phyloP scores from a whole-genome alignment of 2,329 filamentous ascomycete genomes.

The Calonectria hongkongensis region DNA sequence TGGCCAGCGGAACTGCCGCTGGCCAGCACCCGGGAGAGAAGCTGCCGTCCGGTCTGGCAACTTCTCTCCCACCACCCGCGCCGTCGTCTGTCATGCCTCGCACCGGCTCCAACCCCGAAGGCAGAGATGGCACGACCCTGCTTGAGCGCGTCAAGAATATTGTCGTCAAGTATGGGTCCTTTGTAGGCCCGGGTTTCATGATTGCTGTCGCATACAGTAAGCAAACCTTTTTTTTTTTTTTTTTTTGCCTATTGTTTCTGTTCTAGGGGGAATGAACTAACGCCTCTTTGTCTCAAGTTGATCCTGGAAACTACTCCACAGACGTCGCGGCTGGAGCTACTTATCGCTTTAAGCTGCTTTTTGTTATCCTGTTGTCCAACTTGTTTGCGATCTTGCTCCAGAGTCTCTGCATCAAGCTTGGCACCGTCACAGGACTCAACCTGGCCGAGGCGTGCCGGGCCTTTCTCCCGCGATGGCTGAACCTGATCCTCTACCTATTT shows the following conservation, averaged over 20 bases:
- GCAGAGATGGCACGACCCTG: conserved; percentile 27
- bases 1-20: conserved; percentile 38
- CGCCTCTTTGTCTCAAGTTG: conserved; percentile 61
- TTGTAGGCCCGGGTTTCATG: conserved; percentile 82
- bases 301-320: conserved; percentile 81
- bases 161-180: conserved; percentile 58
- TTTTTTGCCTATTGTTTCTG: neutral
- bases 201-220: conserved; percentile 75
- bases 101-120: conserved; percentile 1
- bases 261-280: conserved; percentile 24
- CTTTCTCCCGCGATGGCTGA: conserved; percentile 80
- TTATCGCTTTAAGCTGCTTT: conserved; percentile 79
- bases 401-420: conserved; percentile 80
- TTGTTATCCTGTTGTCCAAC: conserved; percentile 81
- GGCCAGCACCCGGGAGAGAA: conserved; percentile 31
- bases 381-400: conserved; percentile 83
- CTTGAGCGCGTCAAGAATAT: conserved; percentile 45
- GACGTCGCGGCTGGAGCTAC: conserved; percentile 81
- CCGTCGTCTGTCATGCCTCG: conserved; percentile 32
- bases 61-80: conserved; percentile 34
- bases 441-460: conserved; percentile 79
- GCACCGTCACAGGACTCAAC: conserved; percentile 81
- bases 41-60: conserved; percentile 18
- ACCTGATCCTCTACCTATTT: conserved; percentile 76
- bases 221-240: conserved; percentile 45